A percentile compares a stretch with the other conserved stretches of the same genome.
phyloP scores from a whole-genome alignment of 129 eudicot genomes.

The Calendula officinalis region DNA sequence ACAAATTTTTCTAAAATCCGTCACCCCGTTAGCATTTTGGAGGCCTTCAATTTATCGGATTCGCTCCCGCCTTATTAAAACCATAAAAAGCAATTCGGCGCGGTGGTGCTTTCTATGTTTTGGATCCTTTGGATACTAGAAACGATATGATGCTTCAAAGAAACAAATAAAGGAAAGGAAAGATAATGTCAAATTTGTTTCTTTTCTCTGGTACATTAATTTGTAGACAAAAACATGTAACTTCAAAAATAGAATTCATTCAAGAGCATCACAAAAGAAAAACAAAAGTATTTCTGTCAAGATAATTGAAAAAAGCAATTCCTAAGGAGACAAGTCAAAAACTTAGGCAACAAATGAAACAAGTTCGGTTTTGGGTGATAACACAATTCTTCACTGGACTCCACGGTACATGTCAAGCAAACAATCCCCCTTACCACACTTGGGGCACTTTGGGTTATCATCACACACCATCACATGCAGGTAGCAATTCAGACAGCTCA shows the following conservation, averaged over 20 bases:
- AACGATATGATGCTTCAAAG: too few species aligned
- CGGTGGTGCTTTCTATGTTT: too few species aligned
- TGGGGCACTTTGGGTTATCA: conserved; percentile 20
- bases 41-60: too few species aligned
- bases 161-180: too few species aligned
- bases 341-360: neutral
- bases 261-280: neutral
- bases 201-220: too few species aligned
- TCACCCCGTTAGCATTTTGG: too few species aligned
- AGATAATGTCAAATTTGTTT: too few species aligned
- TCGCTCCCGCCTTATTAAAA: too few species aligned
- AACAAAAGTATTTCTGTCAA: neutral
- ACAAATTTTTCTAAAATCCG: too few species aligned
- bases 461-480: conserved; percentile 24
- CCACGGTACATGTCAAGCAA: conserved; percentile 21
- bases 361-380: neutral
- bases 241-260: neutral
- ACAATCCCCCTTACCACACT: conserved; percentile 17
- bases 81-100: too few species aligned
- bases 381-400: neutral
- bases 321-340: neutral
- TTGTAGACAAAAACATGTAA: too few species aligned
- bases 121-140: too few species aligned
- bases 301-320: neutral
- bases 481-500: conserved; percentile 17